Percentiles rank a stretch among this genome's conserved stretches.
Conservation (phyloP, 352 stramenopile genomes). For the Pythium aphanidermatum region DNA sequence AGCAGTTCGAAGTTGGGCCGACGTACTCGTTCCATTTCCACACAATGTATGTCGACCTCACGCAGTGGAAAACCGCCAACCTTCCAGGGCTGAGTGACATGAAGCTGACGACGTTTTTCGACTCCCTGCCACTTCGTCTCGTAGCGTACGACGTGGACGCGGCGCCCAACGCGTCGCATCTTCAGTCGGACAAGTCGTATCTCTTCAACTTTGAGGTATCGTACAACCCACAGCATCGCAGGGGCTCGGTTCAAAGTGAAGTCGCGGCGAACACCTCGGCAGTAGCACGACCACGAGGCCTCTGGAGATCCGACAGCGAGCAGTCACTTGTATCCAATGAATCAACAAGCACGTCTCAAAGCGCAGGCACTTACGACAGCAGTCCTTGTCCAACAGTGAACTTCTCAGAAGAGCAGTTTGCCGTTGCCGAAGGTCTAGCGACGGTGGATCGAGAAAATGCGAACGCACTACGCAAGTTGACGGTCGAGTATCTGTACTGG, state of each 20-base stretch:
- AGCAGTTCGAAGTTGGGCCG: constrained; percentile 44
- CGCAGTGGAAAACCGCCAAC: constrained; percentile 75
- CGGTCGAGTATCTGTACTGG: constrained; percentile 56
- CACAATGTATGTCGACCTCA: constrained; percentile 85
- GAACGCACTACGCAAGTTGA: constrained; percentile 30
- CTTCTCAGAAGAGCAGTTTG: constrained; percentile 9
- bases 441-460: constrained; percentile 42
- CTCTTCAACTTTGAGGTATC: constrained; percentile 78
- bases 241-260: no score
- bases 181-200: constrained; percentile 62
- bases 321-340: constrained; percentile 16
- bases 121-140: constrained; percentile 58
- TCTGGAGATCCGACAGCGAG: constrained; percentile 19
- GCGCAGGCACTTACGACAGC: constrained; percentile 8
- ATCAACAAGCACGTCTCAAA: constrained; percentile 7
- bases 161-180: constrained; percentile 26
- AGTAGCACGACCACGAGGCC: neutral
- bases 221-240: constrained; percentile 30
- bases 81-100: constrained; percentile 69
- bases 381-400: neutral
- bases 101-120: constrained; percentile 72
- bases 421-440: constrained; percentile 23
- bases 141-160: constrained; percentile 56
- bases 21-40: constrained; percentile 89
- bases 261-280: neutral